A percentile compares a stretch with the other conserved stretches of the same genome.
Conservation (phyloP, 208 protist species). For the Acanthamoeba culbertsoni region DNA sequence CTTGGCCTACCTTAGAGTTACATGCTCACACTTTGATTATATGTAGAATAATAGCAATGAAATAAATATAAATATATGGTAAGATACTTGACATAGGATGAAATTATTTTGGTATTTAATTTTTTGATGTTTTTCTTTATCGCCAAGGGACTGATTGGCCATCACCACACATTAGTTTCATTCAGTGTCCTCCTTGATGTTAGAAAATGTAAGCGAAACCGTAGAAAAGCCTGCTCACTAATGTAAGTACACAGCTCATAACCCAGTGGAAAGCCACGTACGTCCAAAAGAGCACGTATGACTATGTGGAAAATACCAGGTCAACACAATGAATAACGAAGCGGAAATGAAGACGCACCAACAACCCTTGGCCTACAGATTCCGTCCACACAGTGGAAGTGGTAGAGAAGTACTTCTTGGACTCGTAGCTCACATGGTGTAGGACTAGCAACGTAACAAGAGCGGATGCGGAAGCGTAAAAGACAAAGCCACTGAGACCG, state of each 20-base stretch:
- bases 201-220: conserved; percentile 9
- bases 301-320: too few species aligned
- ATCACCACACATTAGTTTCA: too few species aligned
- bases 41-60: too few species aligned
- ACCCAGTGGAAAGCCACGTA: background rate
- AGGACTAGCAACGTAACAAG: background rate
- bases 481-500: background rate
- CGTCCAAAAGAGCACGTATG: background rate
- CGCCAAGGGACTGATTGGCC: too few species aligned
- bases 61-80: too few species aligned
- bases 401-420: background rate
- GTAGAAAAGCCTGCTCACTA: background rate
- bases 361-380: background rate
- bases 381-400: background rate
- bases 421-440: background rate
- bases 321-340: too few species aligned
- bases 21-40: too few species aligned
- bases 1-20: too few species aligned
- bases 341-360: background rate
- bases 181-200: too few species aligned
- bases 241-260: background rate
- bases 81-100: too few species aligned
- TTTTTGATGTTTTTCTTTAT: too few species aligned
- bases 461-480: background rate
- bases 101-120: too few species aligned